Conservation (phyloP, 2,329 filamentous ascomycete species). For the Xylariaceae sp. region DNA sequence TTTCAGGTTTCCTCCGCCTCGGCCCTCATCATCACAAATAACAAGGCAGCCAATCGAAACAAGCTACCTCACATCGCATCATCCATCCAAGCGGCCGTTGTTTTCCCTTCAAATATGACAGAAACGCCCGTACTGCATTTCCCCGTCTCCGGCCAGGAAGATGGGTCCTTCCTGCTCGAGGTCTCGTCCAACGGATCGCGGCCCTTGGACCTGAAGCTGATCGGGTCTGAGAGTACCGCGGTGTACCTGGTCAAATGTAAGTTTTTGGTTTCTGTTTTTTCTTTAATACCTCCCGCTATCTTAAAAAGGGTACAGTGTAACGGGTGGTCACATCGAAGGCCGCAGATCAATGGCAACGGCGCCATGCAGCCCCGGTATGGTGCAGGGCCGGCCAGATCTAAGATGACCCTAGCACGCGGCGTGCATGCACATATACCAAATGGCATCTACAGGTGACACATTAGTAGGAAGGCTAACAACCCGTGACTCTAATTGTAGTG, state of each 20-base stretch:
- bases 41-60: neutral
- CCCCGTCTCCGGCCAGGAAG: slow-evolving; percentile 47
- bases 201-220: slow-evolving; percentile 59
- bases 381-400: too few relatives aligned
- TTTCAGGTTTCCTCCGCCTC: too few relatives aligned
- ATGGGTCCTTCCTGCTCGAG: slow-evolving; percentile 55
- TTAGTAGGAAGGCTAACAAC: slow-evolving; percentile 14
- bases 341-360: too few relatives aligned
- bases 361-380: too few relatives aligned
- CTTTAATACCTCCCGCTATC: too few relatives aligned
- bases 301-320: too few relatives aligned
- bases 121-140: slow-evolving; percentile 48
- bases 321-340: too few relatives aligned
- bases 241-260: slow-evolving; percentile 55
- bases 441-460: slow-evolving; percentile 10
- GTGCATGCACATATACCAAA: slow-evolving; percentile 17
- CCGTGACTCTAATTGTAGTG: slow-evolving; percentile 37
- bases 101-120: too few relatives aligned
- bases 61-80: neutral
- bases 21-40: too few relatives aligned
- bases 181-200: slow-evolving; percentile 45
- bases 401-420: slow-evolving; percentile 17
- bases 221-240: slow-evolving; percentile 61
- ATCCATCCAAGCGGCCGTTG: neutral
- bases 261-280: too few relatives aligned